A percentile compares a stretch with the other conserved stretches of the same genome.
Evolutionary conservation across 805 yeast species (phyloP).

Genomic region (Ogataea methanolica): DNA sequence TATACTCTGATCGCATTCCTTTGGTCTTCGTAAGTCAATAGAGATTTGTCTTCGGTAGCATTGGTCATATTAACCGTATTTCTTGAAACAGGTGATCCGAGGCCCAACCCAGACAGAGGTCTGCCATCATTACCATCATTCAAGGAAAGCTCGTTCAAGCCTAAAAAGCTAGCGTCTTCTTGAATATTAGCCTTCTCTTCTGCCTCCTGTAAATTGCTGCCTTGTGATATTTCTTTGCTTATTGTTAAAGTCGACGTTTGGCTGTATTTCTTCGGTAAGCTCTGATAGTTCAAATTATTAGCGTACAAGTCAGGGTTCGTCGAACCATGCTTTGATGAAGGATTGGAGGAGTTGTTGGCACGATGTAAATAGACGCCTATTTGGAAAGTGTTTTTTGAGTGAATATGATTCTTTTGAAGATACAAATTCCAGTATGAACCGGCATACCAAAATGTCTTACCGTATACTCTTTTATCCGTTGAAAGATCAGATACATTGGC

Average conservation of each 20-base stretch:
- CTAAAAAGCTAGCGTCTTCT: conserved; percentile 18
- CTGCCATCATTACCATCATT: conserved; percentile 7
- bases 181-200: conserved; percentile 22
- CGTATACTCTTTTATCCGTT: conserved; percentile 44
- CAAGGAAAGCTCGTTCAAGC: conserved; percentile 18
- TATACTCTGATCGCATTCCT: conserved; percentile 43
- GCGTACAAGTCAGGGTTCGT: conserved; percentile 35
- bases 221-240: conserved; percentile 1
- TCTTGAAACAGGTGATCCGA: background rate
- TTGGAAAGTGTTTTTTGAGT: conserved; percentile 39
- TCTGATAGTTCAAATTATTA: conserved; percentile 22
- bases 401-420: conserved; percentile 41
- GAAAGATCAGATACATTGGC: conserved; percentile 40
- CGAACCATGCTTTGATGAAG: conserved; percentile 36
- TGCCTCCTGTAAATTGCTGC: conserved; percentile 5
- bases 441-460: conserved; percentile 54
- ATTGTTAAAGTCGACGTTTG: background rate
- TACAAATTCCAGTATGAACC: conserved; percentile 58
- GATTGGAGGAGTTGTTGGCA: conserved; percentile 33
- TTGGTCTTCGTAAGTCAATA: conserved; percentile 42
- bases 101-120: background rate
- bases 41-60: conserved; percentile 21
- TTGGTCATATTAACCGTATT: background rate
- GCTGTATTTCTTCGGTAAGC: conserved; percentile 18
- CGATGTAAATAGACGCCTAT: conserved; percentile 55